These are phyloP conservation scores for Chaetomiaceae sp. DNA, from an alignment of 2,329 filamentous ascomycete species.

Conservation along the genomic window DNA sequence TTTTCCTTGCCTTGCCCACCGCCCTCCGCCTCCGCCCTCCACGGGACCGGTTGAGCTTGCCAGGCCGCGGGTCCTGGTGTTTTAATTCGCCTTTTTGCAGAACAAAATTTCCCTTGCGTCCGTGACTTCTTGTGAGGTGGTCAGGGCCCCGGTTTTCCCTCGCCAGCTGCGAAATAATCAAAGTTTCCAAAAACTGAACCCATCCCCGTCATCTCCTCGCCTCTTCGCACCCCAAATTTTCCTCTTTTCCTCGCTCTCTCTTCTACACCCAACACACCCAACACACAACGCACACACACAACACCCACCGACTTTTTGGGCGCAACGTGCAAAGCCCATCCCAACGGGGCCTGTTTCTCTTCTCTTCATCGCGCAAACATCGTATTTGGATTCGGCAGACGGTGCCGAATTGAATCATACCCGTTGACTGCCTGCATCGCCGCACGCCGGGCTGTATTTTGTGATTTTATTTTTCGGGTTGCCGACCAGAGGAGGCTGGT, in stretches of 20 bases:
- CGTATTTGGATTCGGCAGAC: slow-evolving; percentile 33
- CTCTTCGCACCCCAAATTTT: slow-evolving; percentile 35
- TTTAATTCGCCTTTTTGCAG: slow-evolving; percentile 27
- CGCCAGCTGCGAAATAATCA: slow-evolving; percentile 40
- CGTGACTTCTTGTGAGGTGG: slow-evolving; percentile 30
- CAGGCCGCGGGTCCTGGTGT: slow-evolving; percentile 20
- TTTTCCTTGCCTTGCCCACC: background rate
- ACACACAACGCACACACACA: slow-evolving; percentile 25
- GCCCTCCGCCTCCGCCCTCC: background rate
- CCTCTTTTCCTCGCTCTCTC: slow-evolving; percentile 30
- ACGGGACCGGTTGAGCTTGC: background rate
- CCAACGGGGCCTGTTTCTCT: slow-evolving; percentile 26
- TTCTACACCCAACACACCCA: slow-evolving; percentile 34
- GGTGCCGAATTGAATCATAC: slow-evolving; percentile 29
- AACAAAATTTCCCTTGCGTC: slow-evolving; percentile 33
- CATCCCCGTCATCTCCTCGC: slow-evolving; percentile 40
- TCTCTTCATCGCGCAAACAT: slow-evolving; percentile 33
- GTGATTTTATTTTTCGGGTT: slow-evolving; percentile 15
- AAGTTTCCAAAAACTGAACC: slow-evolving; percentile 45
- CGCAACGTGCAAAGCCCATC: slow-evolving; percentile 35
- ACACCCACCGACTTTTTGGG: slow-evolving; percentile 27
- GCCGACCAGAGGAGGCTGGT: slow-evolving; percentile 11
- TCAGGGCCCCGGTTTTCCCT: slow-evolving; percentile 45
- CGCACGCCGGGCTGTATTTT: slow-evolving; percentile 22
- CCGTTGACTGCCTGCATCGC: slow-evolving; percentile 20